phyloP scores from a whole-genome alignment of 148 eudicot genomes.

The Fallopia convolvulus region DNA sequence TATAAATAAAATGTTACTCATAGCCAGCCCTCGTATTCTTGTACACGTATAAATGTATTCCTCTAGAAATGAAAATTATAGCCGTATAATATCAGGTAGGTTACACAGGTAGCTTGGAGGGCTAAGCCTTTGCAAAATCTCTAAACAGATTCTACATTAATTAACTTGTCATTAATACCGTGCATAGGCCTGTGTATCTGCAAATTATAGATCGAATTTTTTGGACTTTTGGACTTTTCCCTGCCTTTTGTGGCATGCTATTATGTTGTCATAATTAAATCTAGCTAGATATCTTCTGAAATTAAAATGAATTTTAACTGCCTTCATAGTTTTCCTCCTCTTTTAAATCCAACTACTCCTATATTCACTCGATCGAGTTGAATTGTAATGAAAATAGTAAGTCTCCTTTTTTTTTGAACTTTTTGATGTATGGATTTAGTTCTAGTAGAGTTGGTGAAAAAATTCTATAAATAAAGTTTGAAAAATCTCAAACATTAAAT shows the following conservation, averaged over 20 bases:
- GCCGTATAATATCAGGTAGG: neutral
- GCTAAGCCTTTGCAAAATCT: neutral
- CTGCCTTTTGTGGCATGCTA: neutral
- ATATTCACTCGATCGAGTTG: neutral
- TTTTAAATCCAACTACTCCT: neutral
- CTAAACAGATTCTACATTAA: conserved; percentile 7
- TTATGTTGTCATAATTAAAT: neutral
- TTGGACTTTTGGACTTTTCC: conserved; percentile 1
- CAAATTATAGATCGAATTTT: neutral
- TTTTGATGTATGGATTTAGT: too few species aligned
- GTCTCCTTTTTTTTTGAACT: too few species aligned
- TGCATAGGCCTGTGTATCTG: neutral
- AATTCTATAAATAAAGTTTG: too few species aligned
- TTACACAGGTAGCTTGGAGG: neutral
- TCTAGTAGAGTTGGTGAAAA: too few species aligned
- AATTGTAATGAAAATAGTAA: neutral
- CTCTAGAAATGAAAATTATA: too few species aligned
- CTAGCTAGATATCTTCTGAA: neutral
- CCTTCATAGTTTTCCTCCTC: neutral
- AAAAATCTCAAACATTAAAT: too few species aligned
- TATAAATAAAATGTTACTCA: too few species aligned
- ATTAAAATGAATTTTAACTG: neutral
- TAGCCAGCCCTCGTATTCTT: too few species aligned
- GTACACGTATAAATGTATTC: too few species aligned
- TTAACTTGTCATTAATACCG: neutral